These are phyloP conservation scores for Tolypocladium guangdongense DNA, from an alignment of 2,329 filamentous ascomycete species.

Conservation along the genomic window DNA sequence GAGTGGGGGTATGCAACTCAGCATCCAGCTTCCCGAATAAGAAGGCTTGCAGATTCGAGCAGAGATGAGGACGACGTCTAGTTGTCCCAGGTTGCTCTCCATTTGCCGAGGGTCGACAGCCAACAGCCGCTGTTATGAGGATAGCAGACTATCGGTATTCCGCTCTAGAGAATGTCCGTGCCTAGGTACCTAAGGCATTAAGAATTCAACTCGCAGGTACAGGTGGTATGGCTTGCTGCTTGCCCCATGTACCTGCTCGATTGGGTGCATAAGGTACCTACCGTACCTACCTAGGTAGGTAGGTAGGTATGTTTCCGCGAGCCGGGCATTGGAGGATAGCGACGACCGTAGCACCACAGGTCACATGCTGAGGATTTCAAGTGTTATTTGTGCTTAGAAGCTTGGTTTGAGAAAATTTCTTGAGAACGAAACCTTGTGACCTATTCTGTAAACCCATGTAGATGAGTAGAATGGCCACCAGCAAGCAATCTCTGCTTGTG, in stretches of 20 bases:
- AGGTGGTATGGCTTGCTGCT: neutral
- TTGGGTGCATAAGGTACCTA: neutral
- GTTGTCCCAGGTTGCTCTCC: neutral
- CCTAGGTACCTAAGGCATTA: neutral
- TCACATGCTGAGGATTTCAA: too few species aligned
- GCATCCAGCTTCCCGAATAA: neutral
- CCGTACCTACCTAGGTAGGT: too few species aligned
- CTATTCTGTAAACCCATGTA: too few species aligned
- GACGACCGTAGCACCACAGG: too few species aligned
- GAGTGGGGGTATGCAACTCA: neutral
- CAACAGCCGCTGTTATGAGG: neutral
- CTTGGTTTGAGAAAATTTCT: too few species aligned
- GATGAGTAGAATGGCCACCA: too few species aligned
- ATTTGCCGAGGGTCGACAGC: neutral
- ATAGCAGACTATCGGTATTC: neutral
- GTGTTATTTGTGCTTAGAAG: too few species aligned
- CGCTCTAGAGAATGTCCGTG: neutral
- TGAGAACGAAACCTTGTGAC: too few species aligned
- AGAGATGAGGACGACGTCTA: neutral
- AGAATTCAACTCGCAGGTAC: neutral
- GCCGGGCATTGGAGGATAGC: neutral
- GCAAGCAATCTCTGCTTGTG: too few species aligned
- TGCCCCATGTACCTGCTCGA: too few species aligned
- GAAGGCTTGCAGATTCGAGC: neutral
- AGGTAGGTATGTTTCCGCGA: neutral